Evolutionary conservation across 2,329 filamentous ascomycete species (phyloP), one percentile per base, ranked within the genome.

Genomic region (Passalora sequoiae): DNA sequence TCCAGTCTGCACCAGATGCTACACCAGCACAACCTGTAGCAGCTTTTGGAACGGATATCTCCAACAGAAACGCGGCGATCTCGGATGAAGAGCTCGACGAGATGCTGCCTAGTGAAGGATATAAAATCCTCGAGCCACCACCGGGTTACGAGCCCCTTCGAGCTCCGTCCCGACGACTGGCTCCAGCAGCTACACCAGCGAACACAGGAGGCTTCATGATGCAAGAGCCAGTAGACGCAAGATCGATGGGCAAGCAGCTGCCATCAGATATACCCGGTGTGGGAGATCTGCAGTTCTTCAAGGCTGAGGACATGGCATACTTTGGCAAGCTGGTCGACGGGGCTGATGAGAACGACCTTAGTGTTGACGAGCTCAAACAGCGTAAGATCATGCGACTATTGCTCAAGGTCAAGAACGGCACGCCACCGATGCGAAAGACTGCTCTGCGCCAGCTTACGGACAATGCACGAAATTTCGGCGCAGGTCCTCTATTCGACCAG

Each of bases 331-430:
- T 98, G 29, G 91, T 94, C 16, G 92, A 98, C 62, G 89, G 87
- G 27, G 85, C 84, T 19, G 89, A 97, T 57, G 92, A 98, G 69
- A 94, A 91, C 57, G 77, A 81, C 16, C 79, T 98, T 69, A 89
- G 83, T 15, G 89, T 98, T 7, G 92, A 98, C 37, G 91, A 98
- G 60, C 71, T 98, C 40, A 97, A 98, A 68, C 91, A 98, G 69
- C 80, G 92, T 50, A 98, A 98, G 70, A 98, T 98, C 62, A 97
- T 98, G 92, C 78, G 92, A 55, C 71, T 98, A 43, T 74, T 98
- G 33, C 76, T 98, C 44, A 98, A 98, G 70, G 91, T 98, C 74
- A 98, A 98, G 78, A 98, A 98, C 64, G 92, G 92, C 60, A 97
- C 92, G 29, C 92, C 92, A 19, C 91, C 92, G 0, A 97, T 97